Conservation (phyloP, 2,329 filamentous ascomycete genomes). For the Westerdykella aurantiaca region DNA sequence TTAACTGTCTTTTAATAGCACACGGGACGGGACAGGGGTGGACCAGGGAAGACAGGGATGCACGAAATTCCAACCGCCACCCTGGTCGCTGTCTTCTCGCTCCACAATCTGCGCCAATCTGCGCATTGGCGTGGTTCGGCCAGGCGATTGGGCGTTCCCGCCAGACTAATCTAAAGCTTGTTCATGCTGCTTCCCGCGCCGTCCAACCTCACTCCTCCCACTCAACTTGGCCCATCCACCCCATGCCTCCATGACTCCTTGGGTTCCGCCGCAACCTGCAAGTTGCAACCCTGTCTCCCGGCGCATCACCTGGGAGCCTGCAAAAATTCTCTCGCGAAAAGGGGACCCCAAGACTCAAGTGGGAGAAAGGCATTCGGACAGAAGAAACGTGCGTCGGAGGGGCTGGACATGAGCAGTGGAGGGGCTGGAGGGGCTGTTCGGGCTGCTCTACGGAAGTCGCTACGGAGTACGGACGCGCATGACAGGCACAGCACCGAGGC, state of each 20-base stretch:
- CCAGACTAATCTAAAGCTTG: constrained; percentile 31
- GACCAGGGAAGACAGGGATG: constrained; percentile 3
- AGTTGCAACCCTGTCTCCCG: neutral
- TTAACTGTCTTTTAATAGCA: constrained; percentile 32
- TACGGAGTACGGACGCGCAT: neutral
- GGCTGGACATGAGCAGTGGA: neutral
- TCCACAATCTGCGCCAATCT: constrained; percentile 4
- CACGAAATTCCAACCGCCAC: constrained; percentile 18
- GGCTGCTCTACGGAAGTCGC: neutral
- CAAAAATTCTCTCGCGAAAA: neutral
- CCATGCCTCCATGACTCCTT: too few relatives aligned
- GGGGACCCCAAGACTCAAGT: neutral
- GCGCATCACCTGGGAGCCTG: neutral
- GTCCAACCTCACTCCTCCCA: constrained; percentile 24
- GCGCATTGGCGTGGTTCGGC: constrained; percentile 9
- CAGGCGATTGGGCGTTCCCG: constrained; percentile 21
- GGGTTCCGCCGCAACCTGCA: too few relatives aligned
- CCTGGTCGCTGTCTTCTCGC: constrained; percentile 16
- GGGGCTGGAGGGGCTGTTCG: neutral
- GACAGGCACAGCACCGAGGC: neutral
- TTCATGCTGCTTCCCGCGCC: constrained; percentile 13
- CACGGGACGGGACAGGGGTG: neutral
- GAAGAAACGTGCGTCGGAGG: too few relatives aligned
- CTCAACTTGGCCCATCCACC: constrained; percentile 8
- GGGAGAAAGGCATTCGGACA: neutral